phyloP scores from a whole-genome alignment of 345 rosid species.

The Leavenworthia alabamica region DNA sequence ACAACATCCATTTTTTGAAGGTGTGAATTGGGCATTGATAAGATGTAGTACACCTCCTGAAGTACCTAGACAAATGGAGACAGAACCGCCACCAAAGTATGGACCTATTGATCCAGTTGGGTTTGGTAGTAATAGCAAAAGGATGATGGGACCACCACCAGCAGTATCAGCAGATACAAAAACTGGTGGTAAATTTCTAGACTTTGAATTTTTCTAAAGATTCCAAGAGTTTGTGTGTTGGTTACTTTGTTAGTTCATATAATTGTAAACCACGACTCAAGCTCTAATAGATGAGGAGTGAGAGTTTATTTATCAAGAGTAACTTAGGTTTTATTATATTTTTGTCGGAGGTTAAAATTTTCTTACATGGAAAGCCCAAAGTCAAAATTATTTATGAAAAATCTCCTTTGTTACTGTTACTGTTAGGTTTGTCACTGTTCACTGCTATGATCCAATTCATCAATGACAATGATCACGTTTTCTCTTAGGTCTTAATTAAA shows the following conservation, averaged over 20 bases:
- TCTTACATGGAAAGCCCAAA: constrained; percentile 15
- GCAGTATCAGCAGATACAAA: constrained; percentile 42
- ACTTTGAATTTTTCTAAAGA: constrained; percentile 87
- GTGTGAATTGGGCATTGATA: constrained; percentile 95
- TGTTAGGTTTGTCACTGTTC: constrained; percentile 12
- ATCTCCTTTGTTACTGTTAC: constrained; percentile 4
- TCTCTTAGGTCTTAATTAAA: too few species aligned
- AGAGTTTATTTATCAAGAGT: neutral
- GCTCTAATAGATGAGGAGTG: neutral
- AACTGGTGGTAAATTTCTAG: constrained; percentile 85
- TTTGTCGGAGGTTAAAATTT: constrained; percentile 16
- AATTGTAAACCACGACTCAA: constrained; percentile 12
- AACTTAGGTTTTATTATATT: constrained; percentile 4
- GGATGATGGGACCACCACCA: constrained; percentile 38
- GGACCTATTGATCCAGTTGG: constrained; percentile 63
- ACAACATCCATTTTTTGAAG: constrained; percentile 94
- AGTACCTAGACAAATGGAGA: constrained; percentile 75
- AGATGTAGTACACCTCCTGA: constrained; percentile 97
- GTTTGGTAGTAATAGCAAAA: constrained; percentile 63
- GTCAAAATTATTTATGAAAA: constrained; percentile 9
- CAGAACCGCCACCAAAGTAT: constrained; percentile 55
- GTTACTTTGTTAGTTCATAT: constrained; percentile 16
- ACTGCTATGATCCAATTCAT: too few species aligned
- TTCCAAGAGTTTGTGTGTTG: constrained; percentile 20
- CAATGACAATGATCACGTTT: too few species aligned